Conservation (phyloP, 768 basidiomycete species). For the Pisolithus microcarpus region DNA sequence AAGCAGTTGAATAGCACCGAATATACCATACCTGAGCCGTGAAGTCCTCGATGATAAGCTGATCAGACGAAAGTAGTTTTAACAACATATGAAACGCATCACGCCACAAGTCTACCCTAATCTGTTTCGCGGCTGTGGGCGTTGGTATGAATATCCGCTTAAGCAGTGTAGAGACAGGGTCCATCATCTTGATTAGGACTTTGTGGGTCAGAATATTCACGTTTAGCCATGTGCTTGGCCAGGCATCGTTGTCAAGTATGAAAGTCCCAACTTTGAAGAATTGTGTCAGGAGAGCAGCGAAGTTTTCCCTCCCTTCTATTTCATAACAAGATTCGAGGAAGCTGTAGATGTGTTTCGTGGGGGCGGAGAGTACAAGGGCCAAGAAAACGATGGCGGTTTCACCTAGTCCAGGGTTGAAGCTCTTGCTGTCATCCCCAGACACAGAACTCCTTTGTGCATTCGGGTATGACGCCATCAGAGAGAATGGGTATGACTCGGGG, state of each 20-base stretch:
- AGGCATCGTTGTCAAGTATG: slow-evolving; percentile 81
- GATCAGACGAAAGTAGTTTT: slow-evolving; percentile 81
- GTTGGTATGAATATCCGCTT: slow-evolving; percentile 75
- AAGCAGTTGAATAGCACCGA: background rate
- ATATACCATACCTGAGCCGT: slow-evolving; percentile 66
- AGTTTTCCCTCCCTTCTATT: slow-evolving; percentile 82
- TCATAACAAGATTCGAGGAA: slow-evolving; percentile 78
- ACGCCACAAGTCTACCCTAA: slow-evolving; percentile 75
- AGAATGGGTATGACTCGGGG: slow-evolving; percentile 91
- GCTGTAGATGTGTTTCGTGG: slow-evolving; percentile 65
- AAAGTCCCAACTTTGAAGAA: slow-evolving; percentile 79
- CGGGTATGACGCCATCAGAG: slow-evolving; percentile 63
- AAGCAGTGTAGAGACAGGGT: slow-evolving; percentile 70
- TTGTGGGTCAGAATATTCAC: slow-evolving; percentile 84
- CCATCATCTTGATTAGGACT: slow-evolving; percentile 82
- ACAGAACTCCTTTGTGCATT: slow-evolving; percentile 39
- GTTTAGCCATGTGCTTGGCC: slow-evolving; percentile 87
- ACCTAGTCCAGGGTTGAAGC: slow-evolving; percentile 72
- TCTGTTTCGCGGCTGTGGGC: slow-evolving; percentile 52
- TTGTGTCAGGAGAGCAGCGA: slow-evolving; percentile 59
- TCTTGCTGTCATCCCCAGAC: slow-evolving; percentile 38
- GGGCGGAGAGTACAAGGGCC: slow-evolving; percentile 72
- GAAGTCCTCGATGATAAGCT: slow-evolving; percentile 90
- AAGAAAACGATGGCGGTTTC: slow-evolving; percentile 84
- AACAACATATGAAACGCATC: slow-evolving; percentile 78